These are phyloP conservation scores for Nicotiana sylvestris DNA, from an alignment of 257 asterid species.

Conservation along the genomic window DNA sequence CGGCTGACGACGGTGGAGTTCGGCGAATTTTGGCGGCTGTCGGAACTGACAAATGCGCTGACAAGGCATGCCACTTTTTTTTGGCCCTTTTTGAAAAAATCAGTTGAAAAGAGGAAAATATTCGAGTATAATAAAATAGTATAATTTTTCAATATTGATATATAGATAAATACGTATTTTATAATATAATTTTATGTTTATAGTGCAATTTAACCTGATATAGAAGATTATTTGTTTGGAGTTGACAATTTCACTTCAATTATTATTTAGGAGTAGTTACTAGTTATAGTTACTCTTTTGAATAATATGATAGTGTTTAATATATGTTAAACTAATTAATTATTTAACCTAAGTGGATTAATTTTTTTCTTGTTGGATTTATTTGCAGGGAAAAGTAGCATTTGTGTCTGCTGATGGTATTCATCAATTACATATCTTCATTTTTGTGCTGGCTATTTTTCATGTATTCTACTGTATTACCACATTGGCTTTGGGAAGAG, in stretches of 20 bases:
- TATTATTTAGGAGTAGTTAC: no score
- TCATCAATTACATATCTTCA: conserved; percentile 78
- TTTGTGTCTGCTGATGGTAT: conserved; percentile 70
- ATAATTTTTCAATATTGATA: no score
- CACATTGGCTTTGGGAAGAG: conserved; percentile 69
- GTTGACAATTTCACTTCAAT: no score
- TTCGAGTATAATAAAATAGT: no score
- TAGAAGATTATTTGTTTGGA: no score
- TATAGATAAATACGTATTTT: no score
- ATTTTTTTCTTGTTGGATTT: background rate
- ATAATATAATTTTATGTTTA: no score
- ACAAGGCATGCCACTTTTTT: conserved; percentile 29
- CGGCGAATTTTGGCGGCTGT: conserved; percentile 61
- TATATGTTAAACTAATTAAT: no score
- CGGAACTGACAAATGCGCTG: conserved; percentile 55
- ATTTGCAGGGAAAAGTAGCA: conserved; percentile 60
- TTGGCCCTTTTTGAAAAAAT: background rate
- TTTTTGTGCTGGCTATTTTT: conserved; percentile 70
- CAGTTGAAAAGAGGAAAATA: background rate
- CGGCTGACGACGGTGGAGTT: background rate
- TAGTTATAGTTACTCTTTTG: no score
- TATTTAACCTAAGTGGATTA: background rate
- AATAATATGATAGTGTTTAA: no score
- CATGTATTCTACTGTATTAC: conserved; percentile 68
- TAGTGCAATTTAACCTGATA: no score